Evolutionary conservation across 352 stramenopile species (phyloP).

Genomic region (Phytophthora cactorum): DNA sequence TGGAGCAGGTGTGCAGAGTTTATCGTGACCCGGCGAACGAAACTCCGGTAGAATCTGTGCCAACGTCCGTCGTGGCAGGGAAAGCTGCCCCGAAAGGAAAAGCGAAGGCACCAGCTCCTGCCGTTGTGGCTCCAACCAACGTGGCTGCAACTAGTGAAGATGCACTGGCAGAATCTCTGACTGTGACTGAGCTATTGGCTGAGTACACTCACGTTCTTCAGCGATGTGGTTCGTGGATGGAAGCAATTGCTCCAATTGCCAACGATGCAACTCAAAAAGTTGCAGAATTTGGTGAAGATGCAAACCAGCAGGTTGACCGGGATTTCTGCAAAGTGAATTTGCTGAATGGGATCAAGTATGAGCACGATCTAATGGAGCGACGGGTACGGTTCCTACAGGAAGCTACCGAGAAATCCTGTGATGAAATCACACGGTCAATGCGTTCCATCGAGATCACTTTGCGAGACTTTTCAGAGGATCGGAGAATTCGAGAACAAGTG

Average conservation of each 20-base stretch:
- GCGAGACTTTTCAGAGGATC: slow-evolving; percentile 43
- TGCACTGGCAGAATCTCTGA: slow-evolving; percentile 34
- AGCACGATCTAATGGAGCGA: slow-evolving; percentile 57
- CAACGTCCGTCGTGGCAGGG: slow-evolving; percentile 14
- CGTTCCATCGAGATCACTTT: slow-evolving; percentile 61
- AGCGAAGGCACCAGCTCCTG: slow-evolving; percentile 37
- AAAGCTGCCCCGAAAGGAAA: slow-evolving; percentile 49
- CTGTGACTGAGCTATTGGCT: slow-evolving; percentile 46
- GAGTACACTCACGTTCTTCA: slow-evolving; percentile 55
- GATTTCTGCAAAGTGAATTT: slow-evolving; percentile 59
- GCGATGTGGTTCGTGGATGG: slow-evolving; percentile 48
- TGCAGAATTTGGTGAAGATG: slow-evolving; percentile 1
- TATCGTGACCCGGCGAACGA: slow-evolving; percentile 44
- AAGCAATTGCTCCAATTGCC: slow-evolving; percentile 33
- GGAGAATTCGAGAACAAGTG: slow-evolving; percentile 52
- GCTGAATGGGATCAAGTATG: slow-evolving; percentile 61
- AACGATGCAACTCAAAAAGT: slow-evolving; percentile 21
- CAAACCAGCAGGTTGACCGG: neutral
- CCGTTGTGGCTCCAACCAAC: slow-evolving; percentile 24
- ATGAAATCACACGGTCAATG: slow-evolving; percentile 54
- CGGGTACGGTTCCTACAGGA: slow-evolving; percentile 63
- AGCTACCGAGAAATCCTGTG: slow-evolving; percentile 43
- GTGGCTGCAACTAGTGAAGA: slow-evolving; percentile 22
- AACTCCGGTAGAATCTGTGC: slow-evolving; percentile 19
- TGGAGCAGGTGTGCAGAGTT: slow-evolving; percentile 48